Percentiles rank a stretch among this genome's conserved stretches.
phyloP scores from a whole-genome alignment of 306 rosid genomes.

The Sesbania bispinosa region DNA sequence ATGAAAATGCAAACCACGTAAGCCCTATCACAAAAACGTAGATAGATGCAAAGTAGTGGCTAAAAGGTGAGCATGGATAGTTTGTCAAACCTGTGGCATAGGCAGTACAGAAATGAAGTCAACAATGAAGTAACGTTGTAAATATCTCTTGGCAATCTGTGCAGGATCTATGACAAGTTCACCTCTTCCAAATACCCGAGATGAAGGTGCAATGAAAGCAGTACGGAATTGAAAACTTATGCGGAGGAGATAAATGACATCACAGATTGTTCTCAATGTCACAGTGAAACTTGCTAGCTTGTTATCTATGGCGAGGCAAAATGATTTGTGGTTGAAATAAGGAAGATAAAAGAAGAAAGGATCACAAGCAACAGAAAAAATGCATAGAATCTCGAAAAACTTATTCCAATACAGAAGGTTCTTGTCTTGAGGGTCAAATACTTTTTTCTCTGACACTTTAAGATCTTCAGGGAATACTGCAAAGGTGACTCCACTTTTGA shows the following conservation, averaged over 20 bases:
- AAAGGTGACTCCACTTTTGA: constrained; percentile 55
- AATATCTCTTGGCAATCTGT: constrained; percentile 72
- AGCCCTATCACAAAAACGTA: neutral
- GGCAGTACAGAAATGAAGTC: constrained; percentile 78
- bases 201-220: constrained; percentile 85
- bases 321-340: constrained; percentile 53
- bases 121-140: constrained; percentile 59
- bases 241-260: constrained; percentile 61
- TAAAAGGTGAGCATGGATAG: constrained; percentile 4
- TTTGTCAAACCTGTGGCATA: constrained; percentile 73
- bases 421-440: constrained; percentile 82
- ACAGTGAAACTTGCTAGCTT: constrained; percentile 46
- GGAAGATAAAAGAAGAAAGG: constrained; percentile 91
- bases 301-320: constrained; percentile 73
- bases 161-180: constrained; percentile 89
- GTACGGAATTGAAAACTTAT: constrained; percentile 76
- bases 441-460: constrained; percentile 61
- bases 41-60: neutral
- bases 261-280: constrained; percentile 48
- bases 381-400: constrained; percentile 73
- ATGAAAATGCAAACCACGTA: too few species aligned
- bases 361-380: constrained; percentile 72
- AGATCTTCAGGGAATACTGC: constrained; percentile 78
- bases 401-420: constrained; percentile 75
- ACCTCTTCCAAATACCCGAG: constrained; percentile 92